phyloP scores from a whole-genome alignment of 2,329 filamentous ascomycete species.

The Ascomycota sp. region DNA sequence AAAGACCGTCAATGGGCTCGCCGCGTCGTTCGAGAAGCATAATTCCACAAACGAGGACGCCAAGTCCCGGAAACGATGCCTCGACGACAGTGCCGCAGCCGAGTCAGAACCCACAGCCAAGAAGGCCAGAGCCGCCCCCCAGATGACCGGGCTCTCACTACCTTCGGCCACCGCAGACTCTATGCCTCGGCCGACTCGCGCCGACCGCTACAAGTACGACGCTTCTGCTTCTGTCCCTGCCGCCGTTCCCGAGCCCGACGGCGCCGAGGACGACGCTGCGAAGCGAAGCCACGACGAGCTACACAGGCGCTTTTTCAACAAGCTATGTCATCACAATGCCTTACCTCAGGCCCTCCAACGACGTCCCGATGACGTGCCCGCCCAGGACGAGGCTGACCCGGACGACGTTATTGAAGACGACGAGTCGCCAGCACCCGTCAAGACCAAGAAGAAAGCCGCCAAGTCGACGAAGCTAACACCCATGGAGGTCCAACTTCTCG shows the following conservation, averaged over 20 bases:
- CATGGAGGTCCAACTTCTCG: slow-evolving; percentile 81
- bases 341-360: slow-evolving; percentile 43
- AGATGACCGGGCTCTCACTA: slow-evolving; percentile 12
- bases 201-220: slow-evolving; percentile 31
- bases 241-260: slow-evolving; percentile 14
- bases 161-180: slow-evolving; percentile 4
- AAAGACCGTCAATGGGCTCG: slow-evolving; percentile 28
- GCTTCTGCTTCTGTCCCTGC: slow-evolving; percentile 21
- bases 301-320: slow-evolving; percentile 74
- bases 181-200: slow-evolving; percentile 16
- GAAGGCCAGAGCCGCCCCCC: slow-evolving; percentile 17
- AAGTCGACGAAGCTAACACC: slow-evolving; percentile 69
- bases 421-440: slow-evolving; percentile 22
- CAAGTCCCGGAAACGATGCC: slow-evolving; percentile 26
- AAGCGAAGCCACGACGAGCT: slow-evolving; percentile 45
- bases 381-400: slow-evolving; percentile 34
- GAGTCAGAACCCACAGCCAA: slow-evolving; percentile 19
- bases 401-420: slow-evolving; percentile 32
- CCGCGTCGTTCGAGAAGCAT: slow-evolving; percentile 15
- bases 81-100: slow-evolving; percentile 26
- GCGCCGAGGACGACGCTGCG: slow-evolving; percentile 27
- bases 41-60: slow-evolving; percentile 7
- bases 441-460: slow-evolving; percentile 46
- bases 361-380: slow-evolving; percentile 29
- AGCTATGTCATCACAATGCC: slow-evolving; percentile 71